Percentiles rank a stretch among this genome's conserved stretches.
These are phyloP conservation scores for Fusarium paranaense DNA, from an alignment of 2,329 filamentous ascomycete species.

Conservation along the genomic window DNA sequence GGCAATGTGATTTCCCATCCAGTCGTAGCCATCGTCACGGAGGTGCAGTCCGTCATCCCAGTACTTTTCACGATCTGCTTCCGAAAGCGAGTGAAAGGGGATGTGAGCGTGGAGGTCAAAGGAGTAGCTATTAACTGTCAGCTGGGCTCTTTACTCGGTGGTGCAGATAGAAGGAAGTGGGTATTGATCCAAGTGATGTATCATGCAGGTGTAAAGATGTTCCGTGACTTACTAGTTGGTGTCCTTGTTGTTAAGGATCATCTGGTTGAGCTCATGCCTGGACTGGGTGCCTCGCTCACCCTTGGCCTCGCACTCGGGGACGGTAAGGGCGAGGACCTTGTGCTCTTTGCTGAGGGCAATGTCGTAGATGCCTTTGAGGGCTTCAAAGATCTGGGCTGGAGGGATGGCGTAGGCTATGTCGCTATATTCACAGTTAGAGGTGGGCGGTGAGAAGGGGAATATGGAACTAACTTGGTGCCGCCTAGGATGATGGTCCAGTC, in stretches of 20 bases:
- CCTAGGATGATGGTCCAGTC: slow-evolving; percentile 74
- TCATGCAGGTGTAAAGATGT: neutral
- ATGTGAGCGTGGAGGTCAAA: slow-evolving; percentile 68
- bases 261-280: slow-evolving; percentile 62
- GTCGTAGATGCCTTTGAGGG: slow-evolving; percentile 63
- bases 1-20: slow-evolving; percentile 70
- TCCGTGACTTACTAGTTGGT: slow-evolving; percentile 62
- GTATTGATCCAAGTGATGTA: neutral
- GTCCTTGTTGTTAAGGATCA: slow-evolving; percentile 62
- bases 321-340: slow-evolving; percentile 72
- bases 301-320: slow-evolving; percentile 63
- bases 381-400: slow-evolving; percentile 58
- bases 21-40: slow-evolving; percentile 68
- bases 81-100: slow-evolving; percentile 63
- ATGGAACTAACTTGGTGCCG: slow-evolving; percentile 67
- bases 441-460: neutral
- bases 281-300: slow-evolving; percentile 45
- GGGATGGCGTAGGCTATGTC: slow-evolving; percentile 61
- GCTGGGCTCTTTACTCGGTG: neutral
- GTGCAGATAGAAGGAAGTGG: neutral
- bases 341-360: slow-evolving; percentile 60
- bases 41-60: slow-evolving; percentile 74
- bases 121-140: slow-evolving; percentile 57
- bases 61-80: slow-evolving; percentile 59
- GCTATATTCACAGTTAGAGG: slow-evolving; percentile 44